Conservation (phyloP, 2,329 filamentous ascomycete genomes). For the Fusarium tricinctum region DNA sequence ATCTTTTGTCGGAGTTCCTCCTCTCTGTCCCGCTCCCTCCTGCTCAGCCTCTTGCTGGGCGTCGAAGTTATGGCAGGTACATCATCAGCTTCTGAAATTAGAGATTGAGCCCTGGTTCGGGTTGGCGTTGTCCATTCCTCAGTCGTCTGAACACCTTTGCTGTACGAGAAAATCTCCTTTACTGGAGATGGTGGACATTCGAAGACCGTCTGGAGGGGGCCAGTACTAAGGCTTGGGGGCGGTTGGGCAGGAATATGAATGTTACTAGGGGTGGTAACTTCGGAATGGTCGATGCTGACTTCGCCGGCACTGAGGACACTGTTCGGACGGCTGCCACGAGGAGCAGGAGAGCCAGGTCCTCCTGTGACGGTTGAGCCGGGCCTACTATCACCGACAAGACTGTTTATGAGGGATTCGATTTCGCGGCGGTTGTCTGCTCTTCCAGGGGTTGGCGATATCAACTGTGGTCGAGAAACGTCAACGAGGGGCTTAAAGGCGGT, state of each 20-base stretch:
- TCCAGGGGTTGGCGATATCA: constrained; percentile 78
- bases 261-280: constrained; percentile 65
- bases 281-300: constrained; percentile 80
- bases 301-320: constrained; percentile 88
- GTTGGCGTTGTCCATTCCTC: constrained; percentile 76
- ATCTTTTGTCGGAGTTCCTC: constrained; percentile 90
- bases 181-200: constrained; percentile 83
- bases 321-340: constrained; percentile 82
- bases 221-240: constrained; percentile 78
- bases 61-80: constrained; percentile 67
- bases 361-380: constrained; percentile 76
- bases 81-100: constrained; percentile 72
- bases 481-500: constrained; percentile 34
- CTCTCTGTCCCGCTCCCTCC: constrained; percentile 84
- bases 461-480: constrained; percentile 45
- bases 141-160: constrained; percentile 93
- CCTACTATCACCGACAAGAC: constrained; percentile 83
- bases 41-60: constrained; percentile 80
- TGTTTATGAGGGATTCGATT: constrained; percentile 88
- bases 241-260: constrained; percentile 60
- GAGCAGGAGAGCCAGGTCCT: constrained; percentile 74
- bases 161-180: constrained; percentile 93
- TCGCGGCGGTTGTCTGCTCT: constrained; percentile 78
- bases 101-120: constrained; percentile 59
- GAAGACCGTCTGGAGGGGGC: constrained; percentile 80